phyloP scores from a whole-genome alignment of 1,284 basidiomycete genomes.

The Earliella scabrosa region DNA sequence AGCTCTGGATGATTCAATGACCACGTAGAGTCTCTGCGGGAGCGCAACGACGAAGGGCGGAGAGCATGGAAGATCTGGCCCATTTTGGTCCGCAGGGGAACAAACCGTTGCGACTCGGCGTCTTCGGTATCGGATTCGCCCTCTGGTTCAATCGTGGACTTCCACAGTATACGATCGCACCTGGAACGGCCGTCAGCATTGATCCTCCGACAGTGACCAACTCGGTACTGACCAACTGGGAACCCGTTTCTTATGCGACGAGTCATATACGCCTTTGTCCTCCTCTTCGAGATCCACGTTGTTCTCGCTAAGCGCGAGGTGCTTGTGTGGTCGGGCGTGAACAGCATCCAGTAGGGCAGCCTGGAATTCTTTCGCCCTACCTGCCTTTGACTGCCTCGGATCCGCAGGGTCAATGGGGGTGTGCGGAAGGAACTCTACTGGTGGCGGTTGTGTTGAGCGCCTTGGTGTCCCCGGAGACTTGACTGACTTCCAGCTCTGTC shows the following conservation, averaged over 20 bases:
- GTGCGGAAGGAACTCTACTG: neutral
- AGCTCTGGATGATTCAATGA: conserved; percentile 21
- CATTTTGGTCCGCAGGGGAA: conserved; percentile 47
- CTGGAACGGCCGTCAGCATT: conserved; percentile 37
- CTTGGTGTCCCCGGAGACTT: conserved; percentile 12
- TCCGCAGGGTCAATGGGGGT: conserved; percentile 18
- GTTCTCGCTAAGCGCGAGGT: conserved; percentile 35
- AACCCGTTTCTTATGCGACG: conserved; percentile 79
- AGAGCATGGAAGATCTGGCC: conserved; percentile 61
- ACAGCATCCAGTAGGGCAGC: conserved; percentile 17
- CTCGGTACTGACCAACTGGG: conserved; percentile 67
- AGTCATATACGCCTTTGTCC: conserved; percentile 73
- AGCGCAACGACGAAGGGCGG: conserved; percentile 48
- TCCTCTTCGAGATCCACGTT: conserved; percentile 44
- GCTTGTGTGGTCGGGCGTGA: conserved; percentile 19
- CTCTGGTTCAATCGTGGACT: conserved; percentile 62
- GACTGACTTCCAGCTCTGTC: conserved; percentile 21
- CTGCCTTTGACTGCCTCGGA: conserved; percentile 15
- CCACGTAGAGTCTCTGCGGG: conserved; percentile 44
- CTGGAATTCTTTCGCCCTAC: conserved; percentile 21
- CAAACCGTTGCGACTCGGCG: conserved; percentile 33
- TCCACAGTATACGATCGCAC: conserved; percentile 84
- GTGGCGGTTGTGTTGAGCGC: conserved; percentile 10
- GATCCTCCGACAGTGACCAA: neutral
- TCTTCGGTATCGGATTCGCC: conserved; percentile 43